Evolutionary conservation across 2,329 filamentous ascomycete species (phyloP).

Genomic region (Penicillium sp.): DNA sequence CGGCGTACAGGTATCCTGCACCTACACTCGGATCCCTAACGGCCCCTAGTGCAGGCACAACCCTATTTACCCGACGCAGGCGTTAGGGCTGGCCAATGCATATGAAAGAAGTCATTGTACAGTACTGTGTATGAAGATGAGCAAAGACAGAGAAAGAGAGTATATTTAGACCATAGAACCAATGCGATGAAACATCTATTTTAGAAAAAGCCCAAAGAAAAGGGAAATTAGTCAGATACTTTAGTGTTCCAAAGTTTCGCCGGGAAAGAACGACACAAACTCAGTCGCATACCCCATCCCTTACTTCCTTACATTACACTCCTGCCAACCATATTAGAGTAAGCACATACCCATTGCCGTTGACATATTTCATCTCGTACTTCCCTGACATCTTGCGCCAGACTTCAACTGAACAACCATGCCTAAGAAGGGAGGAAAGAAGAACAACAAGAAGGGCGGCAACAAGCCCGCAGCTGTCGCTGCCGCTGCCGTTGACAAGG

Average conservation of each 20-base stretch:
- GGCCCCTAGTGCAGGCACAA: slow-evolving; percentile 11
- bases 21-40: not conserved
- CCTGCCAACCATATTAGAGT: slow-evolving; percentile 10
- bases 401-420: slow-evolving; percentile 21
- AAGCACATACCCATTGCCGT: slow-evolving; percentile 1
- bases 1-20: too few species aligned
- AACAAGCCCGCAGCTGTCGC: slow-evolving; percentile 26
- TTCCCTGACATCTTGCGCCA: slow-evolving; percentile 13
- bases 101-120: not conserved
- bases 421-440: slow-evolving; percentile 39
- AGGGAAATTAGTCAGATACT: not conserved
- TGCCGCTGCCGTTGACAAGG: slow-evolving; percentile 14
- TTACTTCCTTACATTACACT: slow-evolving; percentile 17
- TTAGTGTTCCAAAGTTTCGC: slow-evolving; percentile 10
- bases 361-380: slow-evolving; percentile 15
- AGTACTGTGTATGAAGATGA: not conserved
- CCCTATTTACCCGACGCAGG: slow-evolving; percentile 26
- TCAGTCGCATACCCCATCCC: slow-evolving; percentile 20
- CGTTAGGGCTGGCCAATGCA: slow-evolving; percentile 23
- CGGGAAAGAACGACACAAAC: slow-evolving; percentile 6
- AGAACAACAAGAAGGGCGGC: slow-evolving; percentile 32
- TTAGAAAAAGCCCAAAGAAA: not conserved
- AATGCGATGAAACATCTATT: not conserved
- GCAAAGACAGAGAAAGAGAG: not conserved
- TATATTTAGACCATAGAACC: not conserved